phyloP scores from a whole-genome alignment of 352 stramenopile genomes.

The Globisporangium nunn region DNA sequence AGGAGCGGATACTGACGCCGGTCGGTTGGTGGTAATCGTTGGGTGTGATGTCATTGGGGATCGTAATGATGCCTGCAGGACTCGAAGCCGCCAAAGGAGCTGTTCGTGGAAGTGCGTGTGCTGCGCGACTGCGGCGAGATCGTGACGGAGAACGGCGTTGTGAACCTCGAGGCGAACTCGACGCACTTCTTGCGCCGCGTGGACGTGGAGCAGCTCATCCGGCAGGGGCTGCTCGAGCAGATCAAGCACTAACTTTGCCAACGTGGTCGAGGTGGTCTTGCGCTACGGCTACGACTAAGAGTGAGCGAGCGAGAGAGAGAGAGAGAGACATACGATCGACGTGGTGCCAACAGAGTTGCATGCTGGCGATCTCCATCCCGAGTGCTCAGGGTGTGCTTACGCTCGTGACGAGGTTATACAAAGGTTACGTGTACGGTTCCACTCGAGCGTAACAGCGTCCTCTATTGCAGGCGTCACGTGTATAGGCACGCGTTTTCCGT shows the following conservation, averaged over 20 bases:
- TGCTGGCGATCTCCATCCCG: too few relatives aligned
- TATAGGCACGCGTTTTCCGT: not conserved
- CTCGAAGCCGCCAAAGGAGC: conserved; percentile 84
- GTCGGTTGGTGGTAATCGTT: not conserved
- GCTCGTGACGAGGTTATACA: not conserved
- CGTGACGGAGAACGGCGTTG: conserved; percentile 86
- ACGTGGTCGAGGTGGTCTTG: not conserved
- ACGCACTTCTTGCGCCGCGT: conserved; percentile 86
- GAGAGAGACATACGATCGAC: too few relatives aligned
- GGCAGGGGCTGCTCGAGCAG: conserved; percentile 79
- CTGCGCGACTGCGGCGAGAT: conserved; percentile 86
- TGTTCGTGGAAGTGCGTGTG: conserved; percentile 88
- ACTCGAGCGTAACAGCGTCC: not conserved
- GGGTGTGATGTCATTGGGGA: not conserved
- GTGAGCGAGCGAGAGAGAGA: too few relatives aligned
- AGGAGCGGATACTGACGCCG: too few relatives aligned
- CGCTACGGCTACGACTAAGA: too few relatives aligned
- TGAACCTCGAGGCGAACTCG: conserved; percentile 84
- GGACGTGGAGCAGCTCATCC: conserved; percentile 81
- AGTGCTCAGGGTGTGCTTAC: too few relatives aligned
- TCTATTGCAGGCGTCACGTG: too few relatives aligned
- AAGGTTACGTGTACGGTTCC: not conserved
- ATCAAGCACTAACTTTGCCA: conserved; percentile 57
- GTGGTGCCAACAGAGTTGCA: too few relatives aligned
- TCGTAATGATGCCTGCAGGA: conserved; percentile 27